Conservation (phyloP, 2,329 filamentous ascomycete genomes). For the Scedosporium aurantiacum region DNA sequence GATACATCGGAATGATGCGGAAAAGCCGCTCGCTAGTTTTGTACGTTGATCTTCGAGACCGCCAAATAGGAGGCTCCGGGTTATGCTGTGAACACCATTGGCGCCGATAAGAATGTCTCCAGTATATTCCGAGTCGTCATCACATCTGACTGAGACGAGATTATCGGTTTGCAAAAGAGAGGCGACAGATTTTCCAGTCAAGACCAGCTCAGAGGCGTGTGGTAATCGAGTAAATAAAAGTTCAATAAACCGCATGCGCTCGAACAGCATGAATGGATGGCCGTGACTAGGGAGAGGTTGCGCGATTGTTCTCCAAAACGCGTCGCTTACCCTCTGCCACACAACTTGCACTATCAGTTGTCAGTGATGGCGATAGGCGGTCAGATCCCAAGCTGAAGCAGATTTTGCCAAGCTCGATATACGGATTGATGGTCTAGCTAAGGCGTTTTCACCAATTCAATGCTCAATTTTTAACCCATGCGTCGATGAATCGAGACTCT, state of each 20-base stretch:
- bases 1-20: neutral
- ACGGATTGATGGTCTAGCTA: too few species aligned
- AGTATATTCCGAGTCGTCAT: slow-evolving; percentile 21
- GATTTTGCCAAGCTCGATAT: too few species aligned
- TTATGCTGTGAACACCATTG: slow-evolving; percentile 29
- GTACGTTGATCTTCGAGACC: neutral
- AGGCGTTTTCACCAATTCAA: too few species aligned
- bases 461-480: too few species aligned
- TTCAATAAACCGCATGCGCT: slow-evolving; percentile 11
- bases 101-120: slow-evolving; percentile 29
- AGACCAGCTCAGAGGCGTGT: slow-evolving; percentile 9
- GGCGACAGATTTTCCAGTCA: slow-evolving; percentile 12
- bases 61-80: slow-evolving; percentile 11
- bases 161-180: slow-evolving; percentile 9
- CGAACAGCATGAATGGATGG: slow-evolving; percentile 14
- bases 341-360: too few species aligned
- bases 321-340: too few species aligned
- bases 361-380: too few species aligned
- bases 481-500: too few species aligned
- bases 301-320: too few species aligned
- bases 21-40: neutral
- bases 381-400: neutral
- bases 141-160: slow-evolving; percentile 19
- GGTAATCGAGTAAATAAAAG: slow-evolving; percentile 14
- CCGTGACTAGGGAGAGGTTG: slow-evolving; percentile 12